Evolutionary conservation across 2,329 filamentous ascomycete species (phyloP).

Genomic region (Colletotrichum viniferum): DNA sequence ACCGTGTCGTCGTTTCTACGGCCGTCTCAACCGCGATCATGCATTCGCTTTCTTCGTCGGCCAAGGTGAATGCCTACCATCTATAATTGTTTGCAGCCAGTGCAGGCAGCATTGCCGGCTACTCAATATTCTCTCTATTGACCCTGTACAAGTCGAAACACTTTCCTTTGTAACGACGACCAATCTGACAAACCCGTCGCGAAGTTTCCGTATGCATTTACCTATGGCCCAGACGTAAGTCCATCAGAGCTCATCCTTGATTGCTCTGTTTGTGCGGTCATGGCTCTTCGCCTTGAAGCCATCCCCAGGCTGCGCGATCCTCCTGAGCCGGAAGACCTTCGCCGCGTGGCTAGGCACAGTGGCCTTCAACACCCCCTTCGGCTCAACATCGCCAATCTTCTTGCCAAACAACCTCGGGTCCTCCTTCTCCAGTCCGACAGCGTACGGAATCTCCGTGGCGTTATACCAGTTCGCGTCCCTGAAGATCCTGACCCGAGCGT

Average conservation of each 20-base stretch:
- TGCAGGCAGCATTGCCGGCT: not conserved
- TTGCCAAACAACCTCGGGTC: slow-evolving; percentile 25
- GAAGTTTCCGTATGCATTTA: not conserved
- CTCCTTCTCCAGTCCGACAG: slow-evolving; percentile 20
- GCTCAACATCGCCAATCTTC: slow-evolving; percentile 22
- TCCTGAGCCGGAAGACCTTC: slow-evolving; percentile 22
- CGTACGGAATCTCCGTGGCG: slow-evolving; percentile 23
- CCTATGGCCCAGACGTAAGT: not conserved
- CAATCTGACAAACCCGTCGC: not conserved
- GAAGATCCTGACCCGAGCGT: not conserved
- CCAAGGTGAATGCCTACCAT: not conserved
- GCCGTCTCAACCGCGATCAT: not conserved
- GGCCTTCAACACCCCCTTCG: slow-evolving; percentile 14
- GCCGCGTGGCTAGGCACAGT: slow-evolving; percentile 23
- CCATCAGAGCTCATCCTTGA: slow-evolving; percentile 20
- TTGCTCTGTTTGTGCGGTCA: slow-evolving; percentile 18
- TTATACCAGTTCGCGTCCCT: slow-evolving; percentile 23
- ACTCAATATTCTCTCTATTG: not conserved
- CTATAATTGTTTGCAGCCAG: not conserved
- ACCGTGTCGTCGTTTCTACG: not conserved
- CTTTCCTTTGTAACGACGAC: not conserved
- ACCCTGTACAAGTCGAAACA: not conserved
- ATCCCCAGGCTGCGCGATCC: slow-evolving; percentile 21
- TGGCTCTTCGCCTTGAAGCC: slow-evolving; percentile 24
- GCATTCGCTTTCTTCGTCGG: not conserved